Conservation (phyloP, 345 rosid species). For the Corchorus capsularis region DNA sequence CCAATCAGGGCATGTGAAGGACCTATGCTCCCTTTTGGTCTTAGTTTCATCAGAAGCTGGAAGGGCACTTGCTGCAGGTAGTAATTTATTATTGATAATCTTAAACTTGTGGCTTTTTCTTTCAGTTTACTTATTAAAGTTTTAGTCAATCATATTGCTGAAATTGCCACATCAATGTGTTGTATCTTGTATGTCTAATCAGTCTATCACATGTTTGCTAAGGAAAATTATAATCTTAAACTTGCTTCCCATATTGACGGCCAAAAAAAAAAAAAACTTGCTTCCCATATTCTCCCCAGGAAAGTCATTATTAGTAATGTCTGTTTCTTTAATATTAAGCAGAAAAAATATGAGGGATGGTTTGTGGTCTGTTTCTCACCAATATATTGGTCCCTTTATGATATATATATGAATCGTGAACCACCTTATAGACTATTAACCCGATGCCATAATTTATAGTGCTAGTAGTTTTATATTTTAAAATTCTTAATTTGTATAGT, state of each 20-base stretch:
- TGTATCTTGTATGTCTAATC: not conserved
- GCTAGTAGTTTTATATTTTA: not conserved
- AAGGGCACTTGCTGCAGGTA: conserved; percentile 51
- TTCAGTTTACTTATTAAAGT: not conserved
- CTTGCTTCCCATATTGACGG: not conserved
- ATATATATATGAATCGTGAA: not conserved
- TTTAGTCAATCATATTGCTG: conserved; percentile 6
- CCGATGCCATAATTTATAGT: not conserved
- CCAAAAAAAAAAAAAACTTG: too few relatives aligned
- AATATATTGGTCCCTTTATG: not conserved
- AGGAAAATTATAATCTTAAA: not conserved
- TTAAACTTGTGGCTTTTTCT: conserved; percentile 7
- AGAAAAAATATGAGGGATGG: not conserved
- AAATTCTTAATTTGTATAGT: not conserved
- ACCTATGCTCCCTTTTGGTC: conserved; percentile 64
- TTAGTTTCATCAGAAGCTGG: conserved; percentile 46
- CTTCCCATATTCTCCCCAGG: not conserved
- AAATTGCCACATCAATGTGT: not conserved
- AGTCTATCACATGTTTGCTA: not conserved
- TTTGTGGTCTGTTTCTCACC: not conserved
- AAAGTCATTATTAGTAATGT: not conserved
- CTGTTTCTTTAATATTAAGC: not conserved
- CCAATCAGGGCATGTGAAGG: conserved; percentile 52
- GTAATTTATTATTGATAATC: conserved; percentile 21
- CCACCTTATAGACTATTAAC: not conserved